These are phyloP conservation scores for Penicillium sp. DNA, from an alignment of 2,329 filamentous ascomycete genomes.

Conservation along the genomic window DNA sequence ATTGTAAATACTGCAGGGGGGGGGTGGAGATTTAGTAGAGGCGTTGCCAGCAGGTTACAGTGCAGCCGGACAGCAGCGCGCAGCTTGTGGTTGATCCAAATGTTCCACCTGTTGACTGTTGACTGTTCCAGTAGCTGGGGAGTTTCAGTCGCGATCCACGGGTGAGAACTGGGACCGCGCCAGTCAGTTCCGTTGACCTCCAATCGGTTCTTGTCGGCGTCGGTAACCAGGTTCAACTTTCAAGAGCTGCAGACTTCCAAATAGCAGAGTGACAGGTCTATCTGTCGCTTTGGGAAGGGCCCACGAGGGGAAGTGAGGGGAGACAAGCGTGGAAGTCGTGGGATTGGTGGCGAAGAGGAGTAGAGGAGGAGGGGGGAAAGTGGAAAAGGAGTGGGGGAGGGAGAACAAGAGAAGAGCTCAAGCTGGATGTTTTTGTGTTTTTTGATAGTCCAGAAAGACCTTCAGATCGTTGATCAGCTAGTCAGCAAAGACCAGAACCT, in stretches of 20 bases:
- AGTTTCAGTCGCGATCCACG: constrained; percentile 27
- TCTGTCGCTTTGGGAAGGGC: background rate
- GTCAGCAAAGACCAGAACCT: constrained; percentile 15
- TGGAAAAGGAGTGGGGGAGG: constrained; percentile 21
- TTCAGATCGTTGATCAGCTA: background rate
- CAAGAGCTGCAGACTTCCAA: constrained; percentile 3
- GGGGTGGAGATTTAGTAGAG: constrained; percentile 21
- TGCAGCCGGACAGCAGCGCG: background rate
- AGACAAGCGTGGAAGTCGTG: background rate
- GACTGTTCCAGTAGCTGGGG: background rate
- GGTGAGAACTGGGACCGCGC: constrained; percentile 23
- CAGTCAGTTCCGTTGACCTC: constrained; percentile 26
- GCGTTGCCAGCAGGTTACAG: background rate
- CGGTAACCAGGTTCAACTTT: constrained; percentile 8
- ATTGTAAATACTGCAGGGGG: constrained; percentile 40
- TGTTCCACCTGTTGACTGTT: constrained; percentile 3
- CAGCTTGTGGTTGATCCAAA: constrained; percentile 8
- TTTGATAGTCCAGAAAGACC: background rate
- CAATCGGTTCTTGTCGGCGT: constrained; percentile 8
- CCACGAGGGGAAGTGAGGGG: constrained; percentile 4
- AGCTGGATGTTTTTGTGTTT: background rate
- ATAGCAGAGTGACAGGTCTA: constrained; percentile 1
- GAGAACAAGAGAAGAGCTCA: constrained; percentile 12
- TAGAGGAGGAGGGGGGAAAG: constrained; percentile 12
- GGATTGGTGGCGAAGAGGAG: constrained; percentile 10